These are phyloP conservation scores for Rhodamnia argentea DNA, from an alignment of 345 rosid genomes.

Conservation along the genomic window DNA sequence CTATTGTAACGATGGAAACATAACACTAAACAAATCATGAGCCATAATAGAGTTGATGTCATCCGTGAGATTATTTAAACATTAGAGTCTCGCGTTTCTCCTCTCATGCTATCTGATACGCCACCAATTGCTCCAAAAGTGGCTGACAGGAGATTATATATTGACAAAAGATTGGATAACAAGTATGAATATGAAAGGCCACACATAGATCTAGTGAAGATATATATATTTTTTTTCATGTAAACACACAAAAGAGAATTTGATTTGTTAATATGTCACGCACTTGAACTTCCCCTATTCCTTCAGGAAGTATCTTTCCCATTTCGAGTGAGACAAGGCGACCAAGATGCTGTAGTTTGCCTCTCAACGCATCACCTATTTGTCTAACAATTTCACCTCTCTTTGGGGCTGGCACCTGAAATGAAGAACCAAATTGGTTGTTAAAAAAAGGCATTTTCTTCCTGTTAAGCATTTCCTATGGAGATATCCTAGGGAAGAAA, in stretches of 20 bases:
- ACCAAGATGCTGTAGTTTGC: constrained; percentile 72
- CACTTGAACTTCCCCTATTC: constrained; percentile 97
- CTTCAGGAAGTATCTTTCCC: constrained; percentile 97
- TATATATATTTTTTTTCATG: background rate
- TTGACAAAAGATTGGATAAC: background rate
- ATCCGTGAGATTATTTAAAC: background rate
- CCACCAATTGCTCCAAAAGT: background rate
- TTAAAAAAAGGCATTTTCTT: background rate
- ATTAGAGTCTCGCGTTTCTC: background rate
- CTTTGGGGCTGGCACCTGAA: constrained; percentile 92
- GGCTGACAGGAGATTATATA: background rate
- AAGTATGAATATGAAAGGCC: background rate
- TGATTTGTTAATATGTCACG: background rate
- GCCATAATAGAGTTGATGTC: background rate
- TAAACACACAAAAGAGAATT: background rate
- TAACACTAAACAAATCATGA: background rate
- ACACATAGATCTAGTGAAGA: background rate
- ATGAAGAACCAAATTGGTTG: background rate
- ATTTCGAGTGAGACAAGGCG: constrained; percentile 90
- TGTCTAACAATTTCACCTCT: constrained; percentile 97
- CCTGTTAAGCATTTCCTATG: background rate
- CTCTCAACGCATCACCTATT: constrained; percentile 85
- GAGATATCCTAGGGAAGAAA: background rate
- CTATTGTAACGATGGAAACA: background rate
- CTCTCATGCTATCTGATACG: background rate